Evolutionary conservation across 495 filamentous ascomycete genomes (phyloP).

Genomic region (Lasiosphaeria ovina): DNA sequence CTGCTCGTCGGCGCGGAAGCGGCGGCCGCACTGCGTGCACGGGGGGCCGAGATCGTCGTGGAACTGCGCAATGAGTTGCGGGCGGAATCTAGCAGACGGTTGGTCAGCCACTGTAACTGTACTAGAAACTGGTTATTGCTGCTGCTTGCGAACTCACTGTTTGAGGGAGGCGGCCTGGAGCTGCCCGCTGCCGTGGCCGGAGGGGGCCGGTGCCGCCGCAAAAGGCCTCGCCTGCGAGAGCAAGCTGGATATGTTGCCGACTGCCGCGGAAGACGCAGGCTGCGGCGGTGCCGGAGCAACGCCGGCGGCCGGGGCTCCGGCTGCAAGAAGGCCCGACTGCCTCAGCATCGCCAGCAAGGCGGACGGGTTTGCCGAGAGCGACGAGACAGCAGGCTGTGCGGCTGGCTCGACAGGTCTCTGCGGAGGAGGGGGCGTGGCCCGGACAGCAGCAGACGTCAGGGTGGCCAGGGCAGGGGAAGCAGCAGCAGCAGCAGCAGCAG

Average conservation of each 20-base stretch:
- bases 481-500: slow-evolving; percentile 18
- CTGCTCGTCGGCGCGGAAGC: slow-evolving; percentile 73
- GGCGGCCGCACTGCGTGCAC: slow-evolving; percentile 86
- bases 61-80: slow-evolving; percentile 65
- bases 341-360: slow-evolving; percentile 50
- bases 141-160: slow-evolving; percentile 3
- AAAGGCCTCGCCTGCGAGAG: neutral
- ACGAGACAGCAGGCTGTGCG: slow-evolving; percentile 9
- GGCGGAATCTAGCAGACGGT: slow-evolving; percentile 59
- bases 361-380: slow-evolving; percentile 31
- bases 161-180: neutral
- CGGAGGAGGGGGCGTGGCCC: slow-evolving; percentile 24
- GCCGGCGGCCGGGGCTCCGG: slow-evolving; percentile 28
- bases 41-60: slow-evolving; percentile 79
- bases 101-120: slow-evolving; percentile 16
- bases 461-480: slow-evolving; percentile 16
- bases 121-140: slow-evolving; percentile 3
- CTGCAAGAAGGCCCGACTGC: slow-evolving; percentile 47
- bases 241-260: neutral
- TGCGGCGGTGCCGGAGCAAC: slow-evolving; percentile 39
- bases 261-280: slow-evolving; percentile 30
- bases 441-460: slow-evolving; percentile 37
- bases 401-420: slow-evolving; percentile 9
- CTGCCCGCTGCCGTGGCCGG: neutral
- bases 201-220: neutral